These are phyloP conservation scores for Acanthamoeba culbertsoni DNA, from an alignment of 208 protist species.

Conservation along the genomic window DNA sequence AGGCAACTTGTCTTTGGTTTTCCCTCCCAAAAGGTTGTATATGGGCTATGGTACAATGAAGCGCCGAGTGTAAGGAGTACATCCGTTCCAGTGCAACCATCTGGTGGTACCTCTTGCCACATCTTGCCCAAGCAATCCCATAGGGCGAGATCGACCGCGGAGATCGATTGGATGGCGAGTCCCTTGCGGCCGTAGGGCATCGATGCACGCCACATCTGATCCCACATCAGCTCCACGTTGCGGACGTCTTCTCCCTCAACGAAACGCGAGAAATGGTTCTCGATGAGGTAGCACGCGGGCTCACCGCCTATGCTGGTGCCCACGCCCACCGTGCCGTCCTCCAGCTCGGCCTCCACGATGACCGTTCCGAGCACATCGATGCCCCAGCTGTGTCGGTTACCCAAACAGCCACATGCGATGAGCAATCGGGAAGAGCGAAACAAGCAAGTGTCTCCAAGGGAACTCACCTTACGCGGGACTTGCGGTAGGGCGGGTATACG, in stretches of 20 bases:
- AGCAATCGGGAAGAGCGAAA: neutral
- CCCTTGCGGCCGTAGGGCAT: conserved; percentile 81
- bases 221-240: conserved; percentile 80
- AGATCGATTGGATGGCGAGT: conserved; percentile 77
- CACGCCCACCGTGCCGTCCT: conserved; percentile 74
- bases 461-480: conserved; percentile 8
- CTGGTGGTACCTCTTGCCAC: conserved; percentile 62
- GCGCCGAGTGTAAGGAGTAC: too few species aligned
- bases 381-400: conserved; percentile 55
- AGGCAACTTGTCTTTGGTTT: conserved; percentile 73
- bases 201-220: conserved; percentile 76
- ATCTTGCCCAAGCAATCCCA: conserved; percentile 78
- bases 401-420: neutral
- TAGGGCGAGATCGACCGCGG: conserved; percentile 75
- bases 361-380: conserved; percentile 77
- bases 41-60: conserved; percentile 52
- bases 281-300: conserved; percentile 79
- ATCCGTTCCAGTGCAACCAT: too few species aligned
- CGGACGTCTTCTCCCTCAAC: conserved; percentile 76
- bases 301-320: conserved; percentile 78
- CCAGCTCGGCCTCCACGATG: conserved; percentile 78
- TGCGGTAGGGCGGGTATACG: conserved; percentile 43
- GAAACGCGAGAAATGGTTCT: conserved; percentile 77
- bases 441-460: neutral
- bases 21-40: conserved; percentile 79